Conservation (phyloP, 305 asterid genomes). For the Striga hermonthica region DNA sequence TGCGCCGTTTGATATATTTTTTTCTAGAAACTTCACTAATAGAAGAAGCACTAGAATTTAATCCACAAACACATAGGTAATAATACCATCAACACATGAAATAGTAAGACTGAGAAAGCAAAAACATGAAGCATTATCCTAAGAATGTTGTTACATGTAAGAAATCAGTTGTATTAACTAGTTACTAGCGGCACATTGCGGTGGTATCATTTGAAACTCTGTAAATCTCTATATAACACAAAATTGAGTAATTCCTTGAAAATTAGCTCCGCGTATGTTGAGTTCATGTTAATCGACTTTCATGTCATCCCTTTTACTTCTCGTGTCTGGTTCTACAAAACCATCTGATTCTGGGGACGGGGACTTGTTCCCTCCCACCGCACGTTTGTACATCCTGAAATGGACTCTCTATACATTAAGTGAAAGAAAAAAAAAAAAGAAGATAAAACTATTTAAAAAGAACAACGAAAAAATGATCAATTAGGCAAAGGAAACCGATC, state of each 20-base stretch:
- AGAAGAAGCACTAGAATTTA: too few species aligned
- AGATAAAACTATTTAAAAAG: too few species aligned
- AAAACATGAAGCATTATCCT: too few species aligned
- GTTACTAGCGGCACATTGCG: constrained; percentile 23
- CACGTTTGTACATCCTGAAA: constrained; percentile 72
- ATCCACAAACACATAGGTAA: too few species aligned
- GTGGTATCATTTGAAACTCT: too few species aligned
- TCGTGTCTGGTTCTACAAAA: constrained; percentile 36
- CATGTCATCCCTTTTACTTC: constrained; percentile 51
- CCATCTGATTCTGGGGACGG: constrained; percentile 39
- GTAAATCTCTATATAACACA: constrained; percentile 14
- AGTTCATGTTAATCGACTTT: constrained; percentile 44
- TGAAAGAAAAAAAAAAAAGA: constrained; percentile 10
- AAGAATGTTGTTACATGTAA: too few species aligned
- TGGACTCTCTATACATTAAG: constrained; percentile 21
- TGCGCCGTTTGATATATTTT: too few species aligned
- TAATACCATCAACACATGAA: too few species aligned
- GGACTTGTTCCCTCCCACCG: constrained; percentile 40
- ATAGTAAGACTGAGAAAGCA: too few species aligned
- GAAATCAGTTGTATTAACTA: constrained; percentile 9
- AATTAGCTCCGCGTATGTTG: constrained; percentile 29
- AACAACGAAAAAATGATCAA: too few species aligned
- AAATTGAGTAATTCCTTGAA: constrained; percentile 23
- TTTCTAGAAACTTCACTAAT: too few species aligned
- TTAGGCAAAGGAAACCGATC: too few species aligned